Conservation (phyloP, 768 basidiomycete genomes). For the Trametes elegans region DNA sequence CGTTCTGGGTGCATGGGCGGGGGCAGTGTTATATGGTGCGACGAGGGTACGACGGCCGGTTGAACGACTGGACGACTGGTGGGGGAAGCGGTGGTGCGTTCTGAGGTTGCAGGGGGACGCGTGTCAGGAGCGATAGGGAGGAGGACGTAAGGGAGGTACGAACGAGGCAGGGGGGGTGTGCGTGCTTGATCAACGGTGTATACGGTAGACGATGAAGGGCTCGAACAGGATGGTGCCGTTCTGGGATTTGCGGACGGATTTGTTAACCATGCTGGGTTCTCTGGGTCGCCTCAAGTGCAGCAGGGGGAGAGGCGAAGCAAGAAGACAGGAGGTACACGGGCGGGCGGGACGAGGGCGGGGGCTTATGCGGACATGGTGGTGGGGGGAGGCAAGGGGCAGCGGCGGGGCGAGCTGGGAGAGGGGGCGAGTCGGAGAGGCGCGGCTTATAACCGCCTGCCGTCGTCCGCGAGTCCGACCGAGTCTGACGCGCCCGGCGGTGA, state of each 20-base stretch:
- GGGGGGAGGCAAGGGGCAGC: conserved; percentile 22
- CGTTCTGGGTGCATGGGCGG: conserved; percentile 24
- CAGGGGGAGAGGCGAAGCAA: conserved; percentile 21
- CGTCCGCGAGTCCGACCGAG: too few species aligned
- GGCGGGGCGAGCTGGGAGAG: conserved; percentile 16
- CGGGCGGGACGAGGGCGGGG: conserved; percentile 28
- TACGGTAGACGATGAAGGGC: conserved; percentile 84
- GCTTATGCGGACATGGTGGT: conserved; percentile 38
- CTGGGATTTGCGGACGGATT: conserved; percentile 75
- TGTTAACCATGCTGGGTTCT: conserved; percentile 72
- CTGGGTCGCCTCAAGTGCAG: conserved; percentile 29
- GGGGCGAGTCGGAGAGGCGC: conserved; percentile 24
- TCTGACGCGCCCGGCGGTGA: conserved; percentile 22
- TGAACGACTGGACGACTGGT: conserved; percentile 29
- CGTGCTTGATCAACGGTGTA: conserved; percentile 52
- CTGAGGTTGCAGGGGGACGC: conserved; percentile 16
- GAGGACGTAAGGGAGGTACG: conserved; percentile 9
- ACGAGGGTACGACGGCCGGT: conserved; percentile 33
- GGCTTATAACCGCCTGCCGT: conserved; percentile 37
- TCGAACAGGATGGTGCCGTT: conserved; percentile 87
- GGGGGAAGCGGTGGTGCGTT: conserved; percentile 22
- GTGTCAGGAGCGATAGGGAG: neutral
- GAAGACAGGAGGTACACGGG: conserved; percentile 22
- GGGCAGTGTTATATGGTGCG: conserved; percentile 27
- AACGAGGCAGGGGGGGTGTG: conserved; percentile 12